Evolutionary conservation across 257 asterid genomes (phyloP).

Genomic region (Henckelia pumila): DNA sequence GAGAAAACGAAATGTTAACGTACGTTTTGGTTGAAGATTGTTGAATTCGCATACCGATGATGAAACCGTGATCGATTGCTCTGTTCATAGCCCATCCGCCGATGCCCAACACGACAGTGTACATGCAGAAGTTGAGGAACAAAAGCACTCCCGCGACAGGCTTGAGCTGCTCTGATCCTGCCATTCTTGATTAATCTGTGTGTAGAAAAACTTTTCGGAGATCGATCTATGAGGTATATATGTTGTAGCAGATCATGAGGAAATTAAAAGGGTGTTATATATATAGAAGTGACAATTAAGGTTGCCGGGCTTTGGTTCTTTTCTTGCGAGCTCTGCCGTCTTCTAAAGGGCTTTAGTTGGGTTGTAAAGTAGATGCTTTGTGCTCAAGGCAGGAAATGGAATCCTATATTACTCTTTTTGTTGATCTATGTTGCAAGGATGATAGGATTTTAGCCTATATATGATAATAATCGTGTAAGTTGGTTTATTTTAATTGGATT

Average conservation of each 20-base stretch:
- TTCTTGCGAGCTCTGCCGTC: slow-evolving; percentile 69
- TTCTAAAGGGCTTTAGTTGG: slow-evolving; percentile 35
- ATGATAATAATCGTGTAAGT: too few relatives aligned
- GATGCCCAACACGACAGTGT: slow-evolving; percentile 59
- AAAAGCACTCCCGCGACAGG: slow-evolving; percentile 64
- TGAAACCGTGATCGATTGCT: slow-evolving; percentile 76
- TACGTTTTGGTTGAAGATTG: background rate
- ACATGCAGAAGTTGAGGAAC: slow-evolving; percentile 89
- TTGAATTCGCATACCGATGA: slow-evolving; percentile 47
- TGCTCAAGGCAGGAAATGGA: slow-evolving; percentile 45
- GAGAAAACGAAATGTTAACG: too few relatives aligned
- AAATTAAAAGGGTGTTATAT: slow-evolving; percentile 35
- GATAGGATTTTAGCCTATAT: too few relatives aligned
- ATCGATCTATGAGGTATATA: background rate
- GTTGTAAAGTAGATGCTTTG: slow-evolving; percentile 62
- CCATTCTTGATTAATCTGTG: slow-evolving; percentile 40
- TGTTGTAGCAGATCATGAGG: slow-evolving; percentile 8
- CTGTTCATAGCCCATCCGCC: slow-evolving; percentile 76
- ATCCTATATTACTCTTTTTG: slow-evolving; percentile 7
- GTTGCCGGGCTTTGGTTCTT: slow-evolving; percentile 48
- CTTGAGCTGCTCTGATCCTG: slow-evolving; percentile 41
- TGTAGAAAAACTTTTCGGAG: background rate
- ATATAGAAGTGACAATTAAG: slow-evolving; percentile 31
- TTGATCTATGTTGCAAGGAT: too few relatives aligned
- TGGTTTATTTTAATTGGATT: too few relatives aligned